A percentile compares a stretch with the other conserved stretches of the same genome.
These are phyloP conservation scores for Phlyctochytrium arcticum DNA, from an alignment of 192 early-diverging fungal species.

Conservation along the genomic window DNA sequence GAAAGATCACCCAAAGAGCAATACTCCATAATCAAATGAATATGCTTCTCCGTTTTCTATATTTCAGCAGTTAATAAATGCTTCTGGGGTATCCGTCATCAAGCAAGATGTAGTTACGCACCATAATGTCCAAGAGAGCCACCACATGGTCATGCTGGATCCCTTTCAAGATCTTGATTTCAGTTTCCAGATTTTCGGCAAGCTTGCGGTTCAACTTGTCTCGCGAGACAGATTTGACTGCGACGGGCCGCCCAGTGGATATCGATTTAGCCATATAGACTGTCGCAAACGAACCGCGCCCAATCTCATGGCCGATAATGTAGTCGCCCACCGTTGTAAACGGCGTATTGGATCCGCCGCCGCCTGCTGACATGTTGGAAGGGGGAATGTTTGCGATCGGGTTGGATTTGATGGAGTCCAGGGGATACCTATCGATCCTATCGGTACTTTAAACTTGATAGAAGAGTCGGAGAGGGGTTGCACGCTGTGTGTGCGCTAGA, in stretches of 20 bases:
- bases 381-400: no score
- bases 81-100: background rate
- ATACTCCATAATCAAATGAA: conserved; percentile 97
- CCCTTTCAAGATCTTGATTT: conserved; percentile 88
- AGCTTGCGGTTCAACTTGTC: conserved; percentile 89
- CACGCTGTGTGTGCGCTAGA: no score
- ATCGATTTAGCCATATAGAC: conserved; percentile 57
- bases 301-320: conserved; percentile 76
- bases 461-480: no score
- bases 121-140: conserved; percentile 80
- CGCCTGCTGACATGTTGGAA: no score
- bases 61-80: background rate
- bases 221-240: conserved; percentile 86
- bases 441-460: no score
- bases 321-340: conserved; percentile 67
- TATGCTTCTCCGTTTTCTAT: conserved; percentile 87
- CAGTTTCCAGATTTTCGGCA: conserved; percentile 89
- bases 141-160: conserved; percentile 87
- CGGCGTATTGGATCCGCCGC: background rate
- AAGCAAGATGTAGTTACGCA: conserved; percentile 33
- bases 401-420: no score
- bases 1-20: conserved; percentile 94
- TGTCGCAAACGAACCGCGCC: conserved; percentile 92
- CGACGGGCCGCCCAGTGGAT: conserved; percentile 49
- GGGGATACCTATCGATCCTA: no score